phyloP scores from a whole-genome alignment of 306 rosid species.

The Leucaena leucocephala region DNA sequence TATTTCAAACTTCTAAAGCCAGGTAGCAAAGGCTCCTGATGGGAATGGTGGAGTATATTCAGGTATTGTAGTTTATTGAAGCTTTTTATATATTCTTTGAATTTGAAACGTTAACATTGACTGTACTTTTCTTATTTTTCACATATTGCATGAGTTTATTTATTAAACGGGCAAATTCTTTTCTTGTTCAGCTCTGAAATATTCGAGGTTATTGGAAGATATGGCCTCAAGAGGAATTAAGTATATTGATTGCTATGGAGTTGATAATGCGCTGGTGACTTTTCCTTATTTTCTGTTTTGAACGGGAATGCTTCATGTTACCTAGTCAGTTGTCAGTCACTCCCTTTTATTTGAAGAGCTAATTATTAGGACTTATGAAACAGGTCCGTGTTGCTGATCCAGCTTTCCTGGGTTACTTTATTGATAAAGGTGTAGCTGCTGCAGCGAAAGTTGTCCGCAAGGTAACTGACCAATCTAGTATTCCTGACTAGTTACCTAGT shows the following conservation, averaged over 20 bases:
- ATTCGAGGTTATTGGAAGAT: conserved; percentile 79
- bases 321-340: conserved; percentile 17
- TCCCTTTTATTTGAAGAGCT: conserved; percentile 32
- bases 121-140: conserved; percentile 27
- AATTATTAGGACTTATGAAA: conserved; percentile 49
- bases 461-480: conserved; percentile 51
- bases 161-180: neutral
- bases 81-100: conserved; percentile 12
- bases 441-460: conserved; percentile 98
- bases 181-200: conserved; percentile 73
- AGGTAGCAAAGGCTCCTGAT: conserved; percentile 97
- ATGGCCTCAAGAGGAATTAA: conserved; percentile 90
- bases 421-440: conserved; percentile 91
- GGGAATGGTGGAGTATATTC: conserved; percentile 98
- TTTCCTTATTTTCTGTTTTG: conserved; percentile 33
- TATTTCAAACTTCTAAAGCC: conserved; percentile 53
- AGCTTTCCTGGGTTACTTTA: conserved; percentile 88
- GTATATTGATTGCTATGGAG: conserved; percentile 96
- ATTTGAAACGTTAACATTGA: conserved; percentile 20
- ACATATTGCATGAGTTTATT: conserved; percentile 20
- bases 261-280: conserved; percentile 90
- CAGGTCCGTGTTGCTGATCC: conserved; percentile 99
- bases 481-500: conserved; percentile 19
- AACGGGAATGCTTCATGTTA: conserved; percentile 24
- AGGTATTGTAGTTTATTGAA: conserved; percentile 51